Evolutionary conservation across 805 yeast genomes (phyloP).

Genomic region (Nakazawaea ernobii): DNA sequence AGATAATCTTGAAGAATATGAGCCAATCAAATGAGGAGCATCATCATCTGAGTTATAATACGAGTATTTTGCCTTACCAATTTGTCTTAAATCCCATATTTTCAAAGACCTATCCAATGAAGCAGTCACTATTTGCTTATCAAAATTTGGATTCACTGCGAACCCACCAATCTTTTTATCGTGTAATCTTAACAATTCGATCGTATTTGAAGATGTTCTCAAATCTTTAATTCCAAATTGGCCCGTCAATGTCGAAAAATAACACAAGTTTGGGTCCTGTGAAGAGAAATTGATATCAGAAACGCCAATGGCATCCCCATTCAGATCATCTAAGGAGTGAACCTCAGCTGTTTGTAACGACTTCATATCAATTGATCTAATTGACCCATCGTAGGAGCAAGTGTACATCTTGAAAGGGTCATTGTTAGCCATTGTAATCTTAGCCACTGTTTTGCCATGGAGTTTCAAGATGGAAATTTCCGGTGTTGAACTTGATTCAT

Average conservation of each 20-base stretch:
- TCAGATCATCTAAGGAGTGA: slow-evolving; percentile 49
- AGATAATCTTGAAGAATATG: slow-evolving; percentile 70
- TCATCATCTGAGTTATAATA: slow-evolving; percentile 40
- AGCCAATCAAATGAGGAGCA: slow-evolving; percentile 50
- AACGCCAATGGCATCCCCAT: slow-evolving; percentile 56
- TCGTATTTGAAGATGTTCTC: slow-evolving; percentile 29
- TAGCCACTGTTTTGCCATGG: slow-evolving; percentile 71
- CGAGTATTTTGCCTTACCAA: slow-evolving; percentile 47
- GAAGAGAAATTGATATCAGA: slow-evolving; percentile 63
- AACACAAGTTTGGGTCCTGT: slow-evolving; percentile 49
- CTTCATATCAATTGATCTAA: slow-evolving; percentile 64
- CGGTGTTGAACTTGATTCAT: slow-evolving; percentile 32
- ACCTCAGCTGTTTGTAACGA: slow-evolving; percentile 55
- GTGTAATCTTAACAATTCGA: slow-evolving; percentile 54
- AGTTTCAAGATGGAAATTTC: slow-evolving; percentile 61
- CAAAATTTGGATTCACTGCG: slow-evolving; percentile 62
- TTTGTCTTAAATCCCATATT: slow-evolving; percentile 78
- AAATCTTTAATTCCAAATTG: slow-evolving; percentile 71
- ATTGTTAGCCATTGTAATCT: slow-evolving; percentile 46
- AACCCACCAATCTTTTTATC: slow-evolving; percentile 94
- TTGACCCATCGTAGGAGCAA: slow-evolving; percentile 83
- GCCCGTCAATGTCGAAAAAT: slow-evolving; percentile 76
- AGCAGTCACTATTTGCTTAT: slow-evolving; percentile 73
- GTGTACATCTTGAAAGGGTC: slow-evolving; percentile 55
- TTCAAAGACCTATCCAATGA: slow-evolving; percentile 82